Evolutionary conservation across 805 yeast genomes (phyloP).

Genomic region (Starmerella geochares): DNA sequence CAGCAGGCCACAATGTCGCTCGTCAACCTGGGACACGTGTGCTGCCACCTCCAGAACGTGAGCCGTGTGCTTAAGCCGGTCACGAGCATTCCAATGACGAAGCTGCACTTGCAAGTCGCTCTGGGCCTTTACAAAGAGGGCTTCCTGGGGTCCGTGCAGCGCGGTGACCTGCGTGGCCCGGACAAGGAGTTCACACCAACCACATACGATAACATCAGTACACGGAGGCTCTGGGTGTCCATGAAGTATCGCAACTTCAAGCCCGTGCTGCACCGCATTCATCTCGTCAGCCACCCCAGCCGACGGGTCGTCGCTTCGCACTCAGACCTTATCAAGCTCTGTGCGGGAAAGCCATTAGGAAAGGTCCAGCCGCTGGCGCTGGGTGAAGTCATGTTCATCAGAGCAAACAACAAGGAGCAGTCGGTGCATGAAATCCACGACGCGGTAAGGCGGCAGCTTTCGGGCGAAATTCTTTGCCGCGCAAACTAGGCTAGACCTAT

Average conservation of each 20-base stretch:
- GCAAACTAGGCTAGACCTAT: conserved; percentile 22
- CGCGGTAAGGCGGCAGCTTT: conserved; percentile 62
- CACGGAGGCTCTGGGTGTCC: conserved; percentile 85
- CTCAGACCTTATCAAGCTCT: conserved; percentile 59
- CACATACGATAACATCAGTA: conserved; percentile 76
- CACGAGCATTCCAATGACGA: conserved; percentile 74
- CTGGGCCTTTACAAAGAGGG: conserved; percentile 85
- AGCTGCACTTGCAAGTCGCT: conserved; percentile 72
- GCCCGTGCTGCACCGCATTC: conserved; percentile 64
- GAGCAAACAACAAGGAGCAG: conserved; percentile 37
- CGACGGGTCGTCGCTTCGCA: conserved; percentile 55
- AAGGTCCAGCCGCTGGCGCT: conserved; percentile 73
- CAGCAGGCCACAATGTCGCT: conserved; percentile 51
- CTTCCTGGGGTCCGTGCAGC: conserved; percentile 68
- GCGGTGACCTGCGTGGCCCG: conserved; percentile 79
- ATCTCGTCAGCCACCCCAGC: conserved; percentile 75
- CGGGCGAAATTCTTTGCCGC: conserved; percentile 77
- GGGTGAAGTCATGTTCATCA: conserved; percentile 75
- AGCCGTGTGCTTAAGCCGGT: conserved; percentile 60
- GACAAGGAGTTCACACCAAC: conserved; percentile 50
- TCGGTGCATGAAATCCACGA: conserved; percentile 69
- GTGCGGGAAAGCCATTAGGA: conserved; percentile 67
- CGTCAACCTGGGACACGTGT: conserved; percentile 69
- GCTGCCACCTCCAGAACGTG: conserved; percentile 85
- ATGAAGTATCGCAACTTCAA: conserved; percentile 73